These are phyloP conservation scores for Magnusiomyces fungicola DNA, from an alignment of 1,139 yeast genomes.

Conservation along the genomic window DNA sequence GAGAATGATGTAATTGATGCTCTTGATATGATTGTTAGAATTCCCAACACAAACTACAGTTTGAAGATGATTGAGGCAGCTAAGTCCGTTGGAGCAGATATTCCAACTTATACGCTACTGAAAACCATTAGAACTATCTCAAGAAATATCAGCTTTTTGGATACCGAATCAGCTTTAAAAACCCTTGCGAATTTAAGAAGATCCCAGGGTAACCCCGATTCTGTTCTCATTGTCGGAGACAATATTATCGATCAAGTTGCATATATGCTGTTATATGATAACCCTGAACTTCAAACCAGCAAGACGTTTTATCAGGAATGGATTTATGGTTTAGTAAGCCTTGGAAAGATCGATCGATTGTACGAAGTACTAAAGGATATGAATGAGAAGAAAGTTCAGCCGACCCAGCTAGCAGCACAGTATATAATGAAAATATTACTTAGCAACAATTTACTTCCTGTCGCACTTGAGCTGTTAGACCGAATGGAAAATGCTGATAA, in stretches of 20 bases:
- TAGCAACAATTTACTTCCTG: conserved; percentile 16
- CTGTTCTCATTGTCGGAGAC: not conserved
- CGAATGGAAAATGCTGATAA: conserved; percentile 16
- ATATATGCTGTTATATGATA: conserved; percentile 5
- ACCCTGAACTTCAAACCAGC: conserved; percentile 23
- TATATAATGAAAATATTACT: conserved; percentile 22
- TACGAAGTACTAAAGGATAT: not conserved
- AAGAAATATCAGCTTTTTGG: conserved; percentile 6
- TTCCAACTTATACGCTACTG: conserved; percentile 17
- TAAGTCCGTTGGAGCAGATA: conserved; percentile 16
- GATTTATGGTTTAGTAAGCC: conserved; percentile 25
- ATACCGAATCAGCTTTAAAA: not conserved
- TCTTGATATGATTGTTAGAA: conserved; percentile 13
- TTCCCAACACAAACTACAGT: conserved; percentile 2
- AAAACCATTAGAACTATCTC: conserved; percentile 20
- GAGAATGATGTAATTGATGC: conserved; percentile 17
- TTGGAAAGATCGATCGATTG: conserved; percentile 18
- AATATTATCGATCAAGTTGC: conserved; percentile 8
- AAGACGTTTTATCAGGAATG: conserved; percentile 24
- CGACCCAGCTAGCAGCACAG: conserved; percentile 17
- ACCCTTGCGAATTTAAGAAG: not conserved
- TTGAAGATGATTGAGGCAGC: conserved; percentile 17
- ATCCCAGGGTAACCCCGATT: not conserved
- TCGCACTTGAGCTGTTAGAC: conserved; percentile 20
- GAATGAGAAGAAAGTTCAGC: conserved; percentile 15